Evolutionary conservation across 2,329 filamentous ascomycete species (phyloP), one percentile per base, ranked within the genome.

Genomic region (Xylariaceae sp.): DNA sequence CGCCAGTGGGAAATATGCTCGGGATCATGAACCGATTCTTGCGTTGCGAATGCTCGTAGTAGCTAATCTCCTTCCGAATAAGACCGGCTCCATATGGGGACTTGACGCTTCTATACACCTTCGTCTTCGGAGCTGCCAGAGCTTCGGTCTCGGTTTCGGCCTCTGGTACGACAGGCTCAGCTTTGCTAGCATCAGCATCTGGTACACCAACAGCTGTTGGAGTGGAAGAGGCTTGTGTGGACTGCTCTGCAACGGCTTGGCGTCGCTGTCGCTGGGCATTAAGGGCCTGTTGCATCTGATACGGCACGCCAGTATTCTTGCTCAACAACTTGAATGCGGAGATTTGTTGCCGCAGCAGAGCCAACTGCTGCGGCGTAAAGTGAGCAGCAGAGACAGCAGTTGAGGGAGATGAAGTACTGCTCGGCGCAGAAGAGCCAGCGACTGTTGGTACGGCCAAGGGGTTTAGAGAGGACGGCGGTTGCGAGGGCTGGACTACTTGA

Each of bases 261-360:
- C 88, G 84, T 66, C 87, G 86, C 65, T 87, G 83, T 53, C 88
- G 85, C 59, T 88, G 86, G 50, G 88, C 82, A 71, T 92, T 96
- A 44, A 97, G 86, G 53, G 89, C 85, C 70, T 93, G 89, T 72
- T 96, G 91, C 64, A 96, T 83, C 63, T 85, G 82, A 35, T 83
- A 75, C 0, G 93, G 91, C 2, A 97, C 85, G 0, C 92, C 88
- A 11, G 88, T 81, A 66, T 96, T 96, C 74, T 94, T 95, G 4
- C 90, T 88, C 3, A 99, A 80, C 65, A 92, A 82, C 75, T 95
- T 95, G 76, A 97, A 97, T 0, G 93, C 92, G 67, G 88, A 82
- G 54, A 97, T 96, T 73, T 99, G 94, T 65, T 89, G 87, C 61
- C 90, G 83, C 8, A 99, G 78, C 49, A 90, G 84, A 23, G 82